These are phyloP conservation scores for Trichoderma asperelloides DNA, from an alignment of 495 filamentous ascomycete genomes.

Conservation along the genomic window DNA sequence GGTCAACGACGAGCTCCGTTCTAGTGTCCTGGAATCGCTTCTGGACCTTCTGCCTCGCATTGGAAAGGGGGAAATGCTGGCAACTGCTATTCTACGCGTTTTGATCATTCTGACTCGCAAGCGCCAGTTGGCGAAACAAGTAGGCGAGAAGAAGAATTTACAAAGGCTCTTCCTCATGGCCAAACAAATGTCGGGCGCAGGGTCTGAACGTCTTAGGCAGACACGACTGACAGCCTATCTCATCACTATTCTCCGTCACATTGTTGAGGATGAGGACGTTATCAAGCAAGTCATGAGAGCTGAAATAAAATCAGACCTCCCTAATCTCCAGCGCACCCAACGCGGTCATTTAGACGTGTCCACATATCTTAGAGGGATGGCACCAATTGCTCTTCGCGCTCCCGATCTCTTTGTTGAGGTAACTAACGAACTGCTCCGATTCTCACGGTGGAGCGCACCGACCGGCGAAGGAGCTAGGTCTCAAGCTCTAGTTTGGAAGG, in stretches of 20 bases:
- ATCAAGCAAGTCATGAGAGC: conserved; percentile 87
- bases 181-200: conserved; percentile 73
- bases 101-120: conserved; percentile 84
- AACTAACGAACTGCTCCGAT: conserved; percentile 75
- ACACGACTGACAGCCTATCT: conserved; percentile 48
- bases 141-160: conserved; percentile 82
- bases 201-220: conserved; percentile 65
- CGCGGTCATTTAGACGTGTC: conserved; percentile 61
- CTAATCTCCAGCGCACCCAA: conserved; percentile 25
- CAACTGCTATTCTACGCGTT: conserved; percentile 72
- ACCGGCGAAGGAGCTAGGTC: conserved; percentile 41
- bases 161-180: conserved; percentile 90
- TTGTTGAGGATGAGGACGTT: conserved; percentile 87
- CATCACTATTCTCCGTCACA: conserved; percentile 82
- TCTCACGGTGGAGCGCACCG: conserved; percentile 47
- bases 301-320: conserved; percentile 72
- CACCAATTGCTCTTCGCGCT: conserved; percentile 72
- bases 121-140: conserved; percentile 58
- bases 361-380: conserved; percentile 65
- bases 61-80: conserved; percentile 76
- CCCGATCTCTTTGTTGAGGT: conserved; percentile 86
- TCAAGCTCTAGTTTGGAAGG: conserved; percentile 24
- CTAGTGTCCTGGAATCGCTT: conserved; percentile 61
- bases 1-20: conserved; percentile 56
- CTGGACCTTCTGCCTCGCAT: conserved; percentile 76